Conservation (phyloP, 1,139 yeast species). For the Citeromyces siamensis region DNA sequence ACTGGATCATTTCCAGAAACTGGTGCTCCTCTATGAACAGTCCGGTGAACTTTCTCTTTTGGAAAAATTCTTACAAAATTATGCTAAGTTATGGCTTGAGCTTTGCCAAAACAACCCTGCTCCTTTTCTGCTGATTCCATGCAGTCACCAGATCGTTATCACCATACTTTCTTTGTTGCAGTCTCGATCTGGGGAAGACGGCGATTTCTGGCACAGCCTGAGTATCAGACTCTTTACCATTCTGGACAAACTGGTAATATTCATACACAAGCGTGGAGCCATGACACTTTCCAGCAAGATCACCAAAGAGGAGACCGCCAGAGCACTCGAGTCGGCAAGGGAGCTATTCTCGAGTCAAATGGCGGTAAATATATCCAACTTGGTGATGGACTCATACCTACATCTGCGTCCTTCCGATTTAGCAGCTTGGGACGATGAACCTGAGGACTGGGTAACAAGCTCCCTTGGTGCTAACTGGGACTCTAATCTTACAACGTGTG, state of each 20-base stretch:
- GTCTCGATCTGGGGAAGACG: conserved; percentile 36
- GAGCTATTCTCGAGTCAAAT: conserved; percentile 34
- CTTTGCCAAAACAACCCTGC: conserved; percentile 51
- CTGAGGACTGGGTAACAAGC: conserved; percentile 88
- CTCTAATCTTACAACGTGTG: conserved; percentile 76
- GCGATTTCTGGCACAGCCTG: conserved; percentile 61
- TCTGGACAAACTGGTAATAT: conserved; percentile 50
- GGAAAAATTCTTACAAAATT: conserved; percentile 62
- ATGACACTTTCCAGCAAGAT: conserved; percentile 49
- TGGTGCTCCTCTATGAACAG: conserved; percentile 41
- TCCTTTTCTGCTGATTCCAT: conserved; percentile 57
- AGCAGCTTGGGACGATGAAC: conserved; percentile 73
- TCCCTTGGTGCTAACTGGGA: conserved; percentile 75
- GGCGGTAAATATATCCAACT: conserved; percentile 46
- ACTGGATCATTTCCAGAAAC: conserved; percentile 45
- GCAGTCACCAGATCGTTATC: conserved; percentile 45
- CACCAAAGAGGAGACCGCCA: conserved; percentile 35
- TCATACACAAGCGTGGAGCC: conserved; percentile 56
- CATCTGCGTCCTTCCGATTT: conserved; percentile 63
- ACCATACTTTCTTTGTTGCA: conserved; percentile 48
- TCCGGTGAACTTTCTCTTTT: conserved; percentile 36
- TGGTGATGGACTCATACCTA: conserved; percentile 62
- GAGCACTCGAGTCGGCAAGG: conserved; percentile 36
- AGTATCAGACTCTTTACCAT: conserved; percentile 62
- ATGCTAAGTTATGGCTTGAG: conserved; percentile 59